Evolutionary conservation across 202 grass and related monocot genomes (phyloP), one percentile per base, ranked within the genome.

Genomic region (Setaria viridis): DNA sequence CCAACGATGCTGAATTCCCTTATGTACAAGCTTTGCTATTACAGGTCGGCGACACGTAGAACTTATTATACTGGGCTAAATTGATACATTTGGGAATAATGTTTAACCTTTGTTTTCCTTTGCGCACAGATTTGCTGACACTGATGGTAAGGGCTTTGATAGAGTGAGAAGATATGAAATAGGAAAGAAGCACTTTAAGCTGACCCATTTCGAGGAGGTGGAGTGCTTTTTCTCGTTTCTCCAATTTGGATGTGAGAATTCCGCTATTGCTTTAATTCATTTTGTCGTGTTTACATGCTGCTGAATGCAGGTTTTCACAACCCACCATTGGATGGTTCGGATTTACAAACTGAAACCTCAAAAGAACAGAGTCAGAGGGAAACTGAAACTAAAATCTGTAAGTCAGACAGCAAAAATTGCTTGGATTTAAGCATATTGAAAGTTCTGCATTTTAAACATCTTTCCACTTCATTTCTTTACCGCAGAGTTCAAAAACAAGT

Each of bases 201-300:
- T 99, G 37, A 99, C 97, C 16, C 97, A 99, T 77, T 99, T 99
- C 84, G 97, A 99, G 85, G 97, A 97, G 97, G 97, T 99, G 94
- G 42, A 50, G 78, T 80, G 59, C 73, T 55, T n/a, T 80, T 86
- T 60, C 11, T 66, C 5, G 41, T 47, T 66, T 71, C 16, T 15
- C 48, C 50, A 53, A n/a, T 53, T 13, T 16, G 57, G 9, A 75
- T 54, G 32, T 39, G 50, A n/a, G 37, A 73, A 54, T 20, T 74
- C 16, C 16, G 30, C 14, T 55, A 37, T 55, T 20, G 30, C 16
- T 74, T 74, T 55, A 55, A 55, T 20, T 9, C 70, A 55, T 74
- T 74, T 54, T 16, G 4, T 53, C 54, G 48, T 74, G 15, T 53
- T 74, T 35, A 51, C 33, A n/a, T 75, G 50, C 16, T 73, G 5